phyloP scores from a whole-genome alignment of 2,329 filamentous ascomycete genomes.

The Monilinia aucupariae region DNA sequence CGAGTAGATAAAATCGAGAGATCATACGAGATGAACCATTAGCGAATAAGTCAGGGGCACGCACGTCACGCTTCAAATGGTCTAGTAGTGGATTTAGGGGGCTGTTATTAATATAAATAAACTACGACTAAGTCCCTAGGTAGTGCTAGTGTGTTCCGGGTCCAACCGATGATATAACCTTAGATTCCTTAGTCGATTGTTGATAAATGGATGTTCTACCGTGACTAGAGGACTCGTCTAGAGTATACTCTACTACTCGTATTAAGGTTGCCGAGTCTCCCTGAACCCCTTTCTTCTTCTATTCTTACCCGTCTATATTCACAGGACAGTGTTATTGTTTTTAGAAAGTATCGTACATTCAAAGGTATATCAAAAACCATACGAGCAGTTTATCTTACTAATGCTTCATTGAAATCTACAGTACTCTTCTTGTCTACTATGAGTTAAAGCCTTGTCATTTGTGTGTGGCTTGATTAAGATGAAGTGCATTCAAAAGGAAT shows the following conservation, averaged over 20 bases:
- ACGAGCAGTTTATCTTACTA: neutral
- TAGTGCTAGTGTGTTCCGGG: too few relatives aligned
- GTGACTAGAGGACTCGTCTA: too few relatives aligned
- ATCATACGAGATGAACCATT: neutral
- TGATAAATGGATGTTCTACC: neutral
- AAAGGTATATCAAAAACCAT: too few relatives aligned
- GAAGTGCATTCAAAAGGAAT: neutral
- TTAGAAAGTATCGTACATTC: too few relatives aligned
- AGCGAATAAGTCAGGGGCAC: neutral
- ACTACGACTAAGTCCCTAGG: too few relatives aligned
- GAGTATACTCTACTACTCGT: too few relatives aligned
- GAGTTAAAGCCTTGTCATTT: neutral
- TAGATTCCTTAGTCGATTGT: neutral
- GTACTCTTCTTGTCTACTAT: too few relatives aligned
- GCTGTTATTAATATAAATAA: too few relatives aligned
- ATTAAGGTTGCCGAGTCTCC: too few relatives aligned
- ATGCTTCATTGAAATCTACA: neutral
- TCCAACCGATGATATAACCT: neutral
- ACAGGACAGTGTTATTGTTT: too few relatives aligned
- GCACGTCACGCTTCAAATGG: neutral
- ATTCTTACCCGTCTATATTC: too few relatives aligned
- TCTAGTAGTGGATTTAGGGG: constrained; percentile 2
- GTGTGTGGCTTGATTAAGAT: neutral
- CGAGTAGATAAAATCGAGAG: neutral
- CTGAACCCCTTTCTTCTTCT: too few relatives aligned